Base-by-base conservation (phyloP, 2,329 filamentous ascomycete genomes). In the Scleromitrula shiraiana region DNA sequence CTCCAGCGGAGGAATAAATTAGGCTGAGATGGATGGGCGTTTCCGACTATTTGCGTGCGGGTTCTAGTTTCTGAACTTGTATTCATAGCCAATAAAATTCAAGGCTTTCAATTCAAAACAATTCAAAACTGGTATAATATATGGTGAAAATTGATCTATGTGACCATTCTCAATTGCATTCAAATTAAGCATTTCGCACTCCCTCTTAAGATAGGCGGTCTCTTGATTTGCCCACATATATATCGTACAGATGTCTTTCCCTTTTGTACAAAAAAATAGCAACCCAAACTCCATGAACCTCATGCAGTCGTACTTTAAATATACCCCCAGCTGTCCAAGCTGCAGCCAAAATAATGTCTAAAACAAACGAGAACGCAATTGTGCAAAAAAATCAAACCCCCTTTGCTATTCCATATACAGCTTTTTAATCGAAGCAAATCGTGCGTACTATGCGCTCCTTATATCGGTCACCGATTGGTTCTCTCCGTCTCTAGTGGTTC, bases 1-100 rank as follows among this genome's bases (percentile, higher is more conserved):
- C 33, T 19, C 45, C 37, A 36, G 45, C 76, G 60, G 63, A 66
- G 61, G 54, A 64, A 58, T 64, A 64, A 54, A 58, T 54, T 47
- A 44, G 46, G 54, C 32, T 51, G 49, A 49, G 54, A 54, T 57
- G 56, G 51, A 53, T 51, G 56, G 61, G 60, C 59, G 60, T 58
- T 59, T 56, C 55, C 59, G 56, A 57, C 54, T 41, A 59, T 58
- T 62, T 61, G 57, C 58, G 55, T 59, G 45, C 56, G 49, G 50
- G 56, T 52, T 46, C 44, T 30, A 50, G 56, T 52, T 57, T 49
- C 41, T 41, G 53, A 53, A 56, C 60, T 60, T 62, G 61, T 63
- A 63, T 47, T 42, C 37, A 47, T 41, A 49, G 53, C 57, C 54
- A 56, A 51, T 47, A 58, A 60, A 47, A 56, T 52, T 53, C 35